Evolutionary conservation across 768 basidiomycete genomes (phyloP), one percentile per base, ranked within the genome.

Genomic region (Rhodotorula graminis): DNA sequence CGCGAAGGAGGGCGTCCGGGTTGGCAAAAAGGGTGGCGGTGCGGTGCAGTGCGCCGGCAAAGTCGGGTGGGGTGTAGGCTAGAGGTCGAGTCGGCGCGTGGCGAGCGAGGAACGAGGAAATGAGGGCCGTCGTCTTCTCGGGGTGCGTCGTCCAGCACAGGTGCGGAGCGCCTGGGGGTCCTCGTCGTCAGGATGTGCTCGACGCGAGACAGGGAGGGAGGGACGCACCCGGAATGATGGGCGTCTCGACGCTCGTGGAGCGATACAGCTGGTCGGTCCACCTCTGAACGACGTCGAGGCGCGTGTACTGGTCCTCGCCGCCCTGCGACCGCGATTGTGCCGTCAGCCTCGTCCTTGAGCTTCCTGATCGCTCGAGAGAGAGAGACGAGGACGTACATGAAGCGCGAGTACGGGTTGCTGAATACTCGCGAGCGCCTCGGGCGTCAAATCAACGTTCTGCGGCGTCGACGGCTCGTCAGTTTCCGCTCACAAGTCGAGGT

Each of bases 151-250:
- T 4, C 47, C n/a, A 66, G 58, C 31, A 37, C 25, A 49, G 1
- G 37, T 66, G 57, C 7, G 57, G 47, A 7, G 65, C 21, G 58
- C 52, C 65, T 61, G 60, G 11, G 42, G 25, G 33, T 8, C 3
- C 14, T 15, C 42, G 59, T 60, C 42, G 42, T 40, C 27, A 7
- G 8, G 1, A 21, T 8, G 9, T 2, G 18, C 33, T 21, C 14
- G 25, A 6, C 46, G 2, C 1, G 10, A n/a, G 0, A 1, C 40
- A 42, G 11, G 6, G 10, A 12, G n/a, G 25, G n/a, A n/a, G 23
- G 18, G 8, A 61, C 60, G 21, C 27, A 61, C 60, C n/a, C 0
- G 67, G 67, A n/a, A 61, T 61, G 42, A 53, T 10, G 19, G 44
- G 49, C 14, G 14, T 11, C 15, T 44, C 52, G 40, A 68, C 60